Base-by-base conservation (phyloP, 1,284 basidiomycete species). In the Cryptococcus sp. region DNA sequence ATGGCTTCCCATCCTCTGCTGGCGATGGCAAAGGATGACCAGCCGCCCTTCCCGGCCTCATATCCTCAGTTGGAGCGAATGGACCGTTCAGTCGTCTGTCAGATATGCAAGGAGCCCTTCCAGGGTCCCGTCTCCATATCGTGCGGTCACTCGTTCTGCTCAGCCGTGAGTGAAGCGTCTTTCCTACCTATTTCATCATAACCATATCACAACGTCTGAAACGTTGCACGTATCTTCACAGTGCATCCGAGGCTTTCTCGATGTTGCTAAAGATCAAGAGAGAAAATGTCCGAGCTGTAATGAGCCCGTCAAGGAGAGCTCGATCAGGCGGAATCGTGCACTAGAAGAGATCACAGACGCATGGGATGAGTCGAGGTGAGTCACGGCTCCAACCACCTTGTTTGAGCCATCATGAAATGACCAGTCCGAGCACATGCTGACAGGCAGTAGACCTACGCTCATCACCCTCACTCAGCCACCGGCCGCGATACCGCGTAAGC, bases 141-240 rank as follows among this genome's bases (percentile, higher is more conserved):
- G 5, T 79, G 77, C 55, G 77, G 77, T 16, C 77, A 79, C 56
- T 72, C 70, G 1, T 79, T 79, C 70, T 79, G 77, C 63, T 79
- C 77, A 5, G 61, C 71, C 20, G 77, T 77, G 50, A 59, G 77
- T 66, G 4, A 3, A 13, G 19, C 23, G 17, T 39, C 42, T 49
- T 17, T n/a, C 5, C 31, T 8, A 10, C 4, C 20, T 23, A 38
- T 13, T 49, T 13, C 27, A 16, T 31, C 15, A 10, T 31, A 16
- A 44, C 27, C 7, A 52, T 42, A 31, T 27, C 23, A n/a, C 42
- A 27, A 16, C 19, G 15, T 3, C 22, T 38, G 17, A 13, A 5
- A 17, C 3, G 5, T 35, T 5, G 15, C 27, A 25, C 6, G 25
- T 13, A 5, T 5, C 10, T 35, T 4, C 7, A 1, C 56, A 76